Conservation (phyloP, 23 red algal genomes). For the Gracilaria vermiculophylla region DNA sequence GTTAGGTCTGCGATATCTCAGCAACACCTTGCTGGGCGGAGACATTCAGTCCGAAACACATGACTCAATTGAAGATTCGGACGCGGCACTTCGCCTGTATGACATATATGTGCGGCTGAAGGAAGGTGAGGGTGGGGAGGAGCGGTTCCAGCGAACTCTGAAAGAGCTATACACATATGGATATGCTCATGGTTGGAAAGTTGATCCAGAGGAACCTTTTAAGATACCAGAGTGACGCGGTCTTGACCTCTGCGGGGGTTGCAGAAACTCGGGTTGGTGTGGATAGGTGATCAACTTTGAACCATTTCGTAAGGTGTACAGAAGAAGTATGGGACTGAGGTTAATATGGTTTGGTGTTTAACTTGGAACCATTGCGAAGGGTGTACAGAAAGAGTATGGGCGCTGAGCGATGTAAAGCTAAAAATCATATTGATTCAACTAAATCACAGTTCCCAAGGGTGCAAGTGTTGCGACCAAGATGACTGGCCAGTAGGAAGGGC, state of each 20-base stretch:
- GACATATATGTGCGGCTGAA: slow-evolving; percentile 72
- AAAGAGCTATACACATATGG: slow-evolving; percentile 76
- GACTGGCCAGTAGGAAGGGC: too few relatives aligned
- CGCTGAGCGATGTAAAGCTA: too few relatives aligned
- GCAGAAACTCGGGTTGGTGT: background rate
- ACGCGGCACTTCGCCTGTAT: slow-evolving; percentile 82
- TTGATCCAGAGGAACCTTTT: slow-evolving; percentile 54
- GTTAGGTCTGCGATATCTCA: slow-evolving; percentile 71
- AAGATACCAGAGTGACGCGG: background rate
- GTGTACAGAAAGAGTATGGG: background rate
- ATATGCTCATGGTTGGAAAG: slow-evolving; percentile 66
- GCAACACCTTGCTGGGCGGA: slow-evolving; percentile 57
- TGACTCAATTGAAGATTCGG: slow-evolving; percentile 92
- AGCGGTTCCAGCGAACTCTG: slow-evolving; percentile 41
- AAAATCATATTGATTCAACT: too few relatives aligned
- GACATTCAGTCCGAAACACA: slow-evolving; percentile 74
- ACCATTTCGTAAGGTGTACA: background rate
- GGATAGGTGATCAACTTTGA: background rate
- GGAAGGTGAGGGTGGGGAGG: slow-evolving; percentile 14
- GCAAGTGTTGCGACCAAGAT: too few relatives aligned
- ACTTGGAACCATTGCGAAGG: background rate
- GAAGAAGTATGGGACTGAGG: background rate
- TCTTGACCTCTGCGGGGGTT: background rate
- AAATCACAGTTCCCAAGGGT: too few relatives aligned
- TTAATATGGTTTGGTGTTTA: background rate